A percentile compares a stretch with the other conserved stretches of the same genome.
Evolutionary conservation across 352 stramenopile genomes (phyloP).

Genomic region (Globisporangium barbulae): DNA sequence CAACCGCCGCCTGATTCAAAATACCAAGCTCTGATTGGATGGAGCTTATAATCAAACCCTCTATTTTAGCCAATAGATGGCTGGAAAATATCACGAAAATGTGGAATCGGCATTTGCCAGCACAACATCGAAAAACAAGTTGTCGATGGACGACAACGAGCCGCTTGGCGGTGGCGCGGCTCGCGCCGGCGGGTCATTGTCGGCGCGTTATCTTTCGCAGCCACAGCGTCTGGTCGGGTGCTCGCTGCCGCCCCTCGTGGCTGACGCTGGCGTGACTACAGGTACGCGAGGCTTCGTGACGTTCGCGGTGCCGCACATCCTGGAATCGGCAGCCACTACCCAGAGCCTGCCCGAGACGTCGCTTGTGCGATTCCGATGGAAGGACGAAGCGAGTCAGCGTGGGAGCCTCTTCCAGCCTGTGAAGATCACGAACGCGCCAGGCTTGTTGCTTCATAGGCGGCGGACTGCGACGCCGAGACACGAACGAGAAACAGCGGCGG

Average conservation of each 20-base stretch:
- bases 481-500: neutral
- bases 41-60: neutral
- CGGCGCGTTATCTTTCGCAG: conserved; percentile 11
- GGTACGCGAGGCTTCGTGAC: conserved; percentile 8
- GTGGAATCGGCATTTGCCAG: conserved; percentile 1
- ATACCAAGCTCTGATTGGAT: neutral
- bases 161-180: neutral
- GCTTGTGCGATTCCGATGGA: conserved; percentile 17
- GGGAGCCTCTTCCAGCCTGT: conserved; percentile 19
- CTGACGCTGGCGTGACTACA: neutral
- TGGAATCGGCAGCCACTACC: conserved; percentile 13
- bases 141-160: neutral
- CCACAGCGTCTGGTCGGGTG: conserved; percentile 14
- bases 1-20: conserved; percentile 13
- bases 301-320: conserved; percentile 16
- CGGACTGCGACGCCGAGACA: neutral
- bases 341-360: conserved; percentile 10
- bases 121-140: neutral
- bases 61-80: conserved; percentile 3
- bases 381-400: neutral
- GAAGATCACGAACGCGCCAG: conserved; percentile 11
- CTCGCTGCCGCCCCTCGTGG: conserved; percentile 9
- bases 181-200: neutral
- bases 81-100: conserved; percentile 5
- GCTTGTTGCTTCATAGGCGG: neutral